Evolutionary conservation across 768 basidiomycete genomes (phyloP).

Genomic region (Mycena alexandri): DNA sequence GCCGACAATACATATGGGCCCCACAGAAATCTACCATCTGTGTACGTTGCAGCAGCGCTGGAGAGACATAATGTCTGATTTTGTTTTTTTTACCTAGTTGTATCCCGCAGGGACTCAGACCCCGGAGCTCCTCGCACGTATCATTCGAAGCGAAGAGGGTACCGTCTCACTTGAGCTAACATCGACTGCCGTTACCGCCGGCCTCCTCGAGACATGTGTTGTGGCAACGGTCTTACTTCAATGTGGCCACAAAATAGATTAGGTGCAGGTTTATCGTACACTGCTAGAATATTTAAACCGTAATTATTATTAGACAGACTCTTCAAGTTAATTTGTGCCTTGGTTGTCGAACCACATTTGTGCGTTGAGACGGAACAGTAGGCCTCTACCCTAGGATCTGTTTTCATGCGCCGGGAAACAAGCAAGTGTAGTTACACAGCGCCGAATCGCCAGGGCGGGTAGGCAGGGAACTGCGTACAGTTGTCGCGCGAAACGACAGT

Average conservation of each 20-base stretch:
- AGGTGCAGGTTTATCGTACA: no score
- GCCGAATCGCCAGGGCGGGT: no score
- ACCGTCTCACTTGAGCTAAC: conserved; percentile 55
- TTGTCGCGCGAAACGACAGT: no score
- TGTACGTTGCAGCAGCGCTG: conserved; percentile 31
- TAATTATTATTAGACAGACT: no score
- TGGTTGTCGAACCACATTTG: no score
- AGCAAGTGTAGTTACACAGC: no score
- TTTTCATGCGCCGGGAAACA: no score
- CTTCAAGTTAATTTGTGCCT: no score
- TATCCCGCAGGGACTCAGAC: conserved; percentile 43
- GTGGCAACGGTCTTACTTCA: conserved; percentile 55
- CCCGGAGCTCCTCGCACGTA: conserved; percentile 43
- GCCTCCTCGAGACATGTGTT: conserved; percentile 53
- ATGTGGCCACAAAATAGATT: conserved; percentile 57
- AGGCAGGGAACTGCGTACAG: no score
- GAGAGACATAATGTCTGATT: neutral
- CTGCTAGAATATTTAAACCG: no score
- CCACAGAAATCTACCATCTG: conserved; percentile 49
- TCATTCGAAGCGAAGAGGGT: conserved; percentile 42
- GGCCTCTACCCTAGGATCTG: no score
- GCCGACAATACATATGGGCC: conserved; percentile 52
- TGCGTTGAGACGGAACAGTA: no score
- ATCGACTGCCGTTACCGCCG: conserved; percentile 51
- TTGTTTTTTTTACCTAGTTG: conserved; percentile 44